Base-by-base conservation (phyloP, 1,284 basidiomycete species). In the Puccinia novopanici region DNA sequence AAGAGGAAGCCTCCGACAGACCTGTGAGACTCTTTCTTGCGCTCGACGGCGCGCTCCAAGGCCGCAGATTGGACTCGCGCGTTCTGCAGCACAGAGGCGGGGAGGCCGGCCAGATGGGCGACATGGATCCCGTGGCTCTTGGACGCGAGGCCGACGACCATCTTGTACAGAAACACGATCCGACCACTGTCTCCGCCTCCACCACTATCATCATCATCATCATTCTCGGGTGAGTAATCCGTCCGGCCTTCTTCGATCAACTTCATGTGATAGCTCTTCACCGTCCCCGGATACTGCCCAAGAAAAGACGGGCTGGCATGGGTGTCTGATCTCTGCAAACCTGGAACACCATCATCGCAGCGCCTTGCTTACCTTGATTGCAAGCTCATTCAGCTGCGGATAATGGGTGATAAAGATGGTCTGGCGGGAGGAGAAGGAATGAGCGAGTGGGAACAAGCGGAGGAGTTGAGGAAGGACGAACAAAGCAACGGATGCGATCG, bases 111-210 rank as follows among this genome's bases (percentile, higher is more conserved):
- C 19, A 85, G 55, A 0, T 71, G 45, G 0, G 84, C 85, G 30
- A 84, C 84, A 73, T 86, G 83, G n/a, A 86, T 83, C 19, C 85
- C 85, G 37, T 85, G 84, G 42, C 82, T 83, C 37, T 81, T 82
- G 15, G 73, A 80, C 3, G 84, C 84, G 8, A 84, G 77, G 0
- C 85, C 85, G 0, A 22, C 9, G 0, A 71, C 15, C 4, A 86
- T 80, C 59, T 82, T 83, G 82, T 86, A 85, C 12, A 86, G 81
- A 40, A 86, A 86, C 19, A 83, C 80, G 54, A 86, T 83, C 27
- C 82, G 30, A 5, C 13, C 22, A 13, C 13, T 17, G 2, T 48
- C 17, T 34, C 17, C 15, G n/a, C 30, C 61, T 6, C 37, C 61
- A 4, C 42, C 59, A 8, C 9, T 30, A 34, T 59, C 74, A 8